These are phyloP conservation scores for Aethionema arabicum DNA, from an alignment of 345 rosid genomes.

Conservation along the genomic window DNA sequence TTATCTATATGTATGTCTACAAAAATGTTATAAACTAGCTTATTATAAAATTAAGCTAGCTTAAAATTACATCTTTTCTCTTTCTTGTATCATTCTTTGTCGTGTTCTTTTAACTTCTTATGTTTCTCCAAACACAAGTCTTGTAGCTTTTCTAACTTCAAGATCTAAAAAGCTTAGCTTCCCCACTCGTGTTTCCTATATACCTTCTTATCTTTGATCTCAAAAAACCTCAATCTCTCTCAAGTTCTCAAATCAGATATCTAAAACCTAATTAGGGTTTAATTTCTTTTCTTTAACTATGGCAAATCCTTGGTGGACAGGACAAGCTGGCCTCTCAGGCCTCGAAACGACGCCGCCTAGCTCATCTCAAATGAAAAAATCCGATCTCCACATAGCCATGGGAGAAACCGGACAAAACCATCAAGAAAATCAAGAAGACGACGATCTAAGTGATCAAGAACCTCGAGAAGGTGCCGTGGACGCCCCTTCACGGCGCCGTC, in stretches of 20 bases:
- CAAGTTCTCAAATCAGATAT: no score
- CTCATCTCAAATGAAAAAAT: constrained; percentile 45
- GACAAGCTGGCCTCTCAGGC: constrained; percentile 55
- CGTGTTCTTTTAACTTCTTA: constrained; percentile 36
- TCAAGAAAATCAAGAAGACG: constrained; percentile 32
- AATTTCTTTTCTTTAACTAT: constrained; percentile 28
- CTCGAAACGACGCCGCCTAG: constrained; percentile 54
- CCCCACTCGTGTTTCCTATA: neutral
- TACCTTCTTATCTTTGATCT: no score
- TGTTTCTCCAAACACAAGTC: constrained; percentile 38
- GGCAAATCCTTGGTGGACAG: constrained; percentile 84
- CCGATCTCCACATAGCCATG: constrained; percentile 74
- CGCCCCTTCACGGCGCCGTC: constrained; percentile 50
- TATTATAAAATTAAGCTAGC: constrained; percentile 30
- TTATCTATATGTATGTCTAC: no score
- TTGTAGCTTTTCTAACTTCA: constrained; percentile 17
- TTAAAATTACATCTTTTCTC: constrained; percentile 27
- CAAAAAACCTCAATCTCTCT: no score
- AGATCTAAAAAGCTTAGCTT: constrained; percentile 36
- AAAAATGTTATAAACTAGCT: neutral
- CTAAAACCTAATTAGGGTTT: constrained; percentile 1
- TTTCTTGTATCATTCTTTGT: constrained; percentile 36
- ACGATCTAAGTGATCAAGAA: constrained; percentile 41
- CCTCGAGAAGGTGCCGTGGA: constrained; percentile 66
- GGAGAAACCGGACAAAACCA: constrained; percentile 5